phyloP scores from a whole-genome alignment of 202 grass and related monocot species.

The Brachypodium distachyon region DNA sequence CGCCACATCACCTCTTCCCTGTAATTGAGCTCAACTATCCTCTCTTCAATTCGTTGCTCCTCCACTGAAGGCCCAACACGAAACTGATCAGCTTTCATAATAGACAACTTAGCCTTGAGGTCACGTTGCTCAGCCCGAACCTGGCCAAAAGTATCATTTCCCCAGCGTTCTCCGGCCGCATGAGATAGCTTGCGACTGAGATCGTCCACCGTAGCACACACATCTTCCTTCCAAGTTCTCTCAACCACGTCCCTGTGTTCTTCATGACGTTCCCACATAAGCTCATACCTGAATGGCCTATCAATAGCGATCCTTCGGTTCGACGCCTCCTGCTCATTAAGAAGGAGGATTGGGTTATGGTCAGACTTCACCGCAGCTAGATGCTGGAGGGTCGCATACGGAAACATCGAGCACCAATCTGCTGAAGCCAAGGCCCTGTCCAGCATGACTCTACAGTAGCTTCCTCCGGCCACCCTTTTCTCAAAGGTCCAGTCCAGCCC shows the following conservation, averaged over 20 bases:
- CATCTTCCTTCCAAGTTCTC: no score
- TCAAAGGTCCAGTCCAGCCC: background rate
- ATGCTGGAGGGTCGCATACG: background rate
- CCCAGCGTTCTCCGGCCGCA: background rate
- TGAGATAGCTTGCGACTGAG: no score
- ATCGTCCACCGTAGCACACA: no score
- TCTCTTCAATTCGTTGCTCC: background rate
- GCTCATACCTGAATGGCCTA: background rate
- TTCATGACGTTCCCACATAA: background rate
- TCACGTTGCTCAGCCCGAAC: background rate
- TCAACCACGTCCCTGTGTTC: background rate
- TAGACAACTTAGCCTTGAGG: background rate
- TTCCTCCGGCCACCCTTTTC: background rate
- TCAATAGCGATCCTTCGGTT: no score
- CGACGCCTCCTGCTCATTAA: no score
- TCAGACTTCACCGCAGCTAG: no score
- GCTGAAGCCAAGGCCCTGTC: background rate
- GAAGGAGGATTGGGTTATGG: no score
- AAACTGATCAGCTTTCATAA: background rate
- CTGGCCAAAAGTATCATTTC: background rate
- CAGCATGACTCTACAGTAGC: fast-evolving
- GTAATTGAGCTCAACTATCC: background rate
- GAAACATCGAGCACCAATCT: background rate
- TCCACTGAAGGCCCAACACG: background rate
- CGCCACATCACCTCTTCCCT: background rate